phyloP scores from a whole-genome alignment of 441 rosid genomes.

The Breynia disticha region DNA sequence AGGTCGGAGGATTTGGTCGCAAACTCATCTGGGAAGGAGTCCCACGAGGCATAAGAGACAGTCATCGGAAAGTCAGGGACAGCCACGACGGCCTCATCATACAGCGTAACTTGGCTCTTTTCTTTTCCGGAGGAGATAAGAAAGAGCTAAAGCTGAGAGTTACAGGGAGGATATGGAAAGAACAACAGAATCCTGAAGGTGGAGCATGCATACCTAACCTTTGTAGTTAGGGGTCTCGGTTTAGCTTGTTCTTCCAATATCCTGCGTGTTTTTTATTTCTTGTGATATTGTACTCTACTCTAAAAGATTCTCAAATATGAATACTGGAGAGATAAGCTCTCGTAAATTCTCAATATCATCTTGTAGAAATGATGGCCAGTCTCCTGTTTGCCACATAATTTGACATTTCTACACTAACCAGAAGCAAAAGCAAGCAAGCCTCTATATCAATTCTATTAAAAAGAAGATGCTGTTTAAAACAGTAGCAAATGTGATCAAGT shows the following conservation, averaged over 20 bases:
- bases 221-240: constrained; percentile 30
- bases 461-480: no score
- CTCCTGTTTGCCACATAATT: not conserved
- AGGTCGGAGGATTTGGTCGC: constrained; percentile 86
- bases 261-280: constrained; percentile 13
- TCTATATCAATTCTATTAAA: no score
- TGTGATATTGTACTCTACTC: constrained; percentile 9
- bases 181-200: constrained; percentile 76
- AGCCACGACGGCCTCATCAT: constrained; percentile 87
- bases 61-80: constrained; percentile 89
- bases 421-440: no score
- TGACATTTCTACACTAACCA: no score
- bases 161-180: constrained; percentile 94
- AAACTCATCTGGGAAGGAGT: constrained; percentile 90
- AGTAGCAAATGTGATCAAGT: no score
- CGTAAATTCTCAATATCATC: constrained; percentile 18
- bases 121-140: constrained; percentile 94
- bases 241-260: not conserved
- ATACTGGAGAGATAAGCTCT: constrained; percentile 4
- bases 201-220: constrained; percentile 84
- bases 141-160: constrained; percentile 89
- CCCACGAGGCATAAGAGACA: constrained; percentile 77
- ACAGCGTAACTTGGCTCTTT: constrained; percentile 88
- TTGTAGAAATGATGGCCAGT: no score
- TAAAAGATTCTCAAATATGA: constrained; percentile 17